A percentile compares a stretch with the other conserved stretches of the same genome.
phyloP scores from a whole-genome alignment of 2,329 filamentous ascomycete species.

The Apiospora rasikravindrae region DNA sequence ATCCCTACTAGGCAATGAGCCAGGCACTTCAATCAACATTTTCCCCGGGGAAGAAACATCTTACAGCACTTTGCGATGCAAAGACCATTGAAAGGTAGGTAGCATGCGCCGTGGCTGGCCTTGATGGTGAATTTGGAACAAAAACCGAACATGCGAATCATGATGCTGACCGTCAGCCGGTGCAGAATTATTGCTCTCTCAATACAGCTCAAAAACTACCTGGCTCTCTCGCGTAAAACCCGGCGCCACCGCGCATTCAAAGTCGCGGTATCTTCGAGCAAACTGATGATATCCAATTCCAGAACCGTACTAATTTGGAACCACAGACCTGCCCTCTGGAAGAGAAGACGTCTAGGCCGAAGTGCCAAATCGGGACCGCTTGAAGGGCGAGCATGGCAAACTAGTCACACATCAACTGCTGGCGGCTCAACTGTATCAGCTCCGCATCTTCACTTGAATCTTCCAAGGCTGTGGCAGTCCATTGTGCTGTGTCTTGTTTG shows the following conservation, averaged over 20 bases:
- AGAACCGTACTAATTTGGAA: not conserved
- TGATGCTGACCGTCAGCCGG: not conserved
- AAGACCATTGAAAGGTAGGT: too few relatives aligned
- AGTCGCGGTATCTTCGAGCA: not conserved
- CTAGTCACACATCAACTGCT: not conserved
- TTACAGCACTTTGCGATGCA: too few relatives aligned
- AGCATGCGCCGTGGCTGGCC: too few relatives aligned
- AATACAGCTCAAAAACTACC: not conserved
- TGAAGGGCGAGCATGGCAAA: not conserved
- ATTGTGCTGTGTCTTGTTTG: not conserved
- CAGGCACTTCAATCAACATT: not conserved
- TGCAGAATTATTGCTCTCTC: not conserved
- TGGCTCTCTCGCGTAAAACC: not conserved
- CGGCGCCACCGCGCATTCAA: not conserved
- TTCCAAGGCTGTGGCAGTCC: not conserved
- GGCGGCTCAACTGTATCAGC: not conserved
- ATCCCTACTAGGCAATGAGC: not conserved
- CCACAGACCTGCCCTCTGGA: not conserved
- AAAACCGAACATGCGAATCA: not conserved
- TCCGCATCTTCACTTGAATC: not conserved
- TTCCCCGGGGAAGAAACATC: not conserved
- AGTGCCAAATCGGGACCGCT: not conserved
- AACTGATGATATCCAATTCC: not conserved
- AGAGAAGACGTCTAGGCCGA: not conserved
- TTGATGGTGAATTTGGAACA: not conserved